Evolutionary conservation across 179 eudicot genomes (phyloP), one percentile per base, ranked within the genome.

Genomic region (Silene noctiflora): DNA sequence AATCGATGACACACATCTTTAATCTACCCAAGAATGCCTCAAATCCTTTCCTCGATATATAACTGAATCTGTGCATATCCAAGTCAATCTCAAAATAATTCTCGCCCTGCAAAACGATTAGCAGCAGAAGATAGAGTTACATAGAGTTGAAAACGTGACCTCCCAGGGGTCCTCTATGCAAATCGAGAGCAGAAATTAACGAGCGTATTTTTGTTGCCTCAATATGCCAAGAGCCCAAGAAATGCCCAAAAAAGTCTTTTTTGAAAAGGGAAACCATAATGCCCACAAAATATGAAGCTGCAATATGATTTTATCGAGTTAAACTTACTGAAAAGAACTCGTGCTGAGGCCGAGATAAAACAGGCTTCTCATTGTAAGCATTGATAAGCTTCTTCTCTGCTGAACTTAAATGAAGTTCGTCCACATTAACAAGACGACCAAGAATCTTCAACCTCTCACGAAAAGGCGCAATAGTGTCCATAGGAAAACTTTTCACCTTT

Each of bases 301-400:
- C 25, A 39, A 3, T 20, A 58, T 17, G 6, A 29, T 55, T 31
- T 58, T 53, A 14, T n/a, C 11, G 53, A 66, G 25, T 21, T 67
- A 14, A 31, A 81, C 93, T 77, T 82, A 93, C 99, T 76, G 75
- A 67, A 80, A 86, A 93, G 81, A 96, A 96, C 59, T 93, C 97
- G 31, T 96, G 99, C 67, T 96, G 99, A 77, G 99, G 99, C 24
- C 99, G 99, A 69, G 99, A 90, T 69, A 96, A 91, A 64, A 96
- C 96, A 20, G 99, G 98, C 76, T 93, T 96, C 80, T 96, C 98
- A 46, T 93, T 96, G 82, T 93, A 96, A 58, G 97, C 94, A 78
- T 90, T 87, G 80, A 96, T 87, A 48, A 96, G 89, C 82, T 94
- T 96, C 83, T 88, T 90, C 76, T 96, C 99, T 0, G 98, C 86